phyloP scores from a whole-genome alignment of 1,139 yeast species.

The Candida gigantensis region DNA sequence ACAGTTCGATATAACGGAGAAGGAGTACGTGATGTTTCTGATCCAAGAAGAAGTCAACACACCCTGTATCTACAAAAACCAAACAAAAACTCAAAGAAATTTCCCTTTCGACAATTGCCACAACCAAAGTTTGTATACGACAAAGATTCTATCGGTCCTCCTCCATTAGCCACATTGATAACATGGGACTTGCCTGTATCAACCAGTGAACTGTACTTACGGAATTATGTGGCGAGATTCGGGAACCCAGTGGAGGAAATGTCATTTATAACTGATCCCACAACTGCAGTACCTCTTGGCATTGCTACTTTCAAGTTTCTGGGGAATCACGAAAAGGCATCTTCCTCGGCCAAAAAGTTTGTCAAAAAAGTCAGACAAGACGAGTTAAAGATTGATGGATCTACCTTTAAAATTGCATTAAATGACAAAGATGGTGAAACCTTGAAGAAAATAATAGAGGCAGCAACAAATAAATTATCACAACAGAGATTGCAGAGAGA shows the following conservation, averaged over 20 bases:
- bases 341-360: constrained; percentile 40
- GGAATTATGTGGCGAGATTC: constrained; percentile 55
- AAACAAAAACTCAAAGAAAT: constrained; percentile 42
- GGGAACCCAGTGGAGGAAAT: constrained; percentile 60
- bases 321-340: constrained; percentile 59
- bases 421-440: constrained; percentile 38
- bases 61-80: constrained; percentile 41
- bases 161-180: constrained; percentile 70
- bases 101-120: constrained; percentile 50
- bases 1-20: constrained; percentile 40
- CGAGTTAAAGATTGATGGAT: constrained; percentile 43
- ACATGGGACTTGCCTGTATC: constrained; percentile 62
- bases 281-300: constrained; percentile 79
- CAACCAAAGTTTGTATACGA: constrained; percentile 62
- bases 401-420: constrained; percentile 34
- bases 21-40: constrained; percentile 23
- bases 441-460: constrained; percentile 30
- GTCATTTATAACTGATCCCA: constrained; percentile 67
- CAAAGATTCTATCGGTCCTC: constrained; percentile 71
- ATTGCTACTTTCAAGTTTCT: constrained; percentile 65
- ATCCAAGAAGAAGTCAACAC: constrained; percentile 36
- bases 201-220: constrained; percentile 49
- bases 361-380: constrained; percentile 28
- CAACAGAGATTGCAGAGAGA: constrained; percentile 30
- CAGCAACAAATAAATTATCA: constrained; percentile 35